Conservation (phyloP, 306 rosid species). For the Cajanus cajan region DNA sequence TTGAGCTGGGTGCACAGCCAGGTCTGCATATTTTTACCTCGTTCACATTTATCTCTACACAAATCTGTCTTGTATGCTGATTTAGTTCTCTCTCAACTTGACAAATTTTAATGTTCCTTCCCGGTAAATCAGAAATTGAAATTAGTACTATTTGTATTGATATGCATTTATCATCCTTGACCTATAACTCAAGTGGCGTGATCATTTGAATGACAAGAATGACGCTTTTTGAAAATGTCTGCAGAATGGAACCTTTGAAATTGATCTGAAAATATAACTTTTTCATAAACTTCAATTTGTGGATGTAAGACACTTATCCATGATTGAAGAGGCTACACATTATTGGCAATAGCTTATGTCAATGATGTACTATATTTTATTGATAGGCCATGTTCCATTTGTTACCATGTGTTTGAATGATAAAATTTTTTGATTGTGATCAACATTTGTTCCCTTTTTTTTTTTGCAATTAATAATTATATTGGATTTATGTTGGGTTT, state of each 20-base stretch:
- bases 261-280: background rate
- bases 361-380: background rate
- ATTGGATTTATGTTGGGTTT: constrained; percentile 13
- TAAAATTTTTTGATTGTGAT: background rate
- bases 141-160: background rate
- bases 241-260: background rate
- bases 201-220: background rate
- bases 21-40: constrained; percentile 52
- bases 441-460: background rate
- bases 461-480: background rate
- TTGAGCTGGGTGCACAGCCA: constrained; percentile 99
- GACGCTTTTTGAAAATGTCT: background rate
- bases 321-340: constrained; percentile 14
- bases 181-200: background rate
- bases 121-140: constrained; percentile 14
- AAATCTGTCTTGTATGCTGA: background rate
- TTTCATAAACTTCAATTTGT: background rate
- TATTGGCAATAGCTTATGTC: background rate
- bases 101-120: constrained; percentile 18
- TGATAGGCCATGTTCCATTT: constrained; percentile 9
- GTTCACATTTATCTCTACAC: constrained; percentile 1
- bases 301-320: constrained; percentile 13
- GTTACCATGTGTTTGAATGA: background rate
- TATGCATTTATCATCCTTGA: constrained; percentile 21
- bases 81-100: background rate